phyloP scores from a whole-genome alignment of 495 filamentous ascomycete species.

The Aspergillus steynii region DNA sequence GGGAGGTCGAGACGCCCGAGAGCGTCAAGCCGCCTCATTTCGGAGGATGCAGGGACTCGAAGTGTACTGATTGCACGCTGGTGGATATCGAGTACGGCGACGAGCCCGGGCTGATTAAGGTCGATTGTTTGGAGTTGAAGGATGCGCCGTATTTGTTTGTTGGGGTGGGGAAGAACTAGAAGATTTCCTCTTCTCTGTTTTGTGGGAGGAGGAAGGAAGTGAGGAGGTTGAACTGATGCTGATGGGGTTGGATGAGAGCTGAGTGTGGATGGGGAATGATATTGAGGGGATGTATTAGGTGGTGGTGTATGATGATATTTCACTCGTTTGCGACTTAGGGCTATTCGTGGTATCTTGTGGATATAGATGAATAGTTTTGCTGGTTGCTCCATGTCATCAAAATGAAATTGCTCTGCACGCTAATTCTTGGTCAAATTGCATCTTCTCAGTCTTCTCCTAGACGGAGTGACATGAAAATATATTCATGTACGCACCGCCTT shows the following conservation, averaged over 20 bases:
- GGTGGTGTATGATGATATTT: not conserved
- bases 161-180: not conserved
- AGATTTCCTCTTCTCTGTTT: no score
- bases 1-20: not conserved
- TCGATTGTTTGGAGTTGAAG: not conserved
- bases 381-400: not conserved
- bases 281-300: no score
- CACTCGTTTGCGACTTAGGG: not conserved
- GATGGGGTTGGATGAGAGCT: no score
- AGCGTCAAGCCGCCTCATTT: not conserved
- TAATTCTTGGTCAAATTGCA: not conserved
- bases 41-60: not conserved
- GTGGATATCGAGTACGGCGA: not conserved
- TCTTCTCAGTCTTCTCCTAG: no score
- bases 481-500: not conserved
- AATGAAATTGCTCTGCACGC: not conserved
- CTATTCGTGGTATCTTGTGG: not conserved
- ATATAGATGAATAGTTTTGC: not conserved
- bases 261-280: no score
- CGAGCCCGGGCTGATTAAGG: not conserved
- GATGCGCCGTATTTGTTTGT: not conserved
- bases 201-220: no score
- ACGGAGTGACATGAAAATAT: no score
- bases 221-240: not conserved
- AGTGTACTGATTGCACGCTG: not conserved